These are phyloP conservation scores for Dalbergia cochinchinensis DNA, from an alignment of 306 rosid genomes.

Conservation along the genomic window DNA sequence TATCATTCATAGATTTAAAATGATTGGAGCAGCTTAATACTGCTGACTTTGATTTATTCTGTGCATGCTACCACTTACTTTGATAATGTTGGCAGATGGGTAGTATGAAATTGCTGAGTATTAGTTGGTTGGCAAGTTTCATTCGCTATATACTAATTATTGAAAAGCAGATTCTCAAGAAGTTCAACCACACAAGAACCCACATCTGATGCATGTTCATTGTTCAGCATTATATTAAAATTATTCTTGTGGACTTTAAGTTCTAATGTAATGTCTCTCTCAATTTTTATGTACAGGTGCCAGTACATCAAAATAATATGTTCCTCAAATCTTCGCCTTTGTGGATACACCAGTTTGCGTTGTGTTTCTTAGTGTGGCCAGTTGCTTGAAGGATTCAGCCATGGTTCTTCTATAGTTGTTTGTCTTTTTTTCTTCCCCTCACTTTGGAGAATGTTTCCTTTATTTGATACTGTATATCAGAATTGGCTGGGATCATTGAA, in stretches of 20 bases:
- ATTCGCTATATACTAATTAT: no score
- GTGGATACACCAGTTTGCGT: not conserved
- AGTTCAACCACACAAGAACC: no score
- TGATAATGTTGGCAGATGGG: no score
- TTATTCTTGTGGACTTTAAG: no score
- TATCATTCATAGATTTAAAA: not conserved
- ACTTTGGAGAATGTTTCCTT: not conserved
- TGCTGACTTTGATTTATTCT: not conserved
- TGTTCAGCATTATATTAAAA: no score
- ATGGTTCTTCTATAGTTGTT: not conserved
- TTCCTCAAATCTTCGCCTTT: constrained; percentile 3
- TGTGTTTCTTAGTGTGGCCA: not conserved
- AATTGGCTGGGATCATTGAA: constrained; percentile 3
- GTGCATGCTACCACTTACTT: no score
- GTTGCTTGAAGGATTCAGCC: not conserved
- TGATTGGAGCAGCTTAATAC: not conserved
- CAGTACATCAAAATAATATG: constrained; percentile 15
- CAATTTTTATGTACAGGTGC: constrained; percentile 21
- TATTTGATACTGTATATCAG: not conserved
- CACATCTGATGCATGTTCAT: no score
- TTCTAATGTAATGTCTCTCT: constrained; percentile 6
- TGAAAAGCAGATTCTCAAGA: no score
- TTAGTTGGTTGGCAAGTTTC: no score
- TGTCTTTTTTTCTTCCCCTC: not conserved
- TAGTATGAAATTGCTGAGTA: no score